Evolutionary conservation across 2,329 filamentous ascomycete genomes (phyloP), one percentile per base, ranked within the genome.

Genomic region (Xylariales sp.): DNA sequence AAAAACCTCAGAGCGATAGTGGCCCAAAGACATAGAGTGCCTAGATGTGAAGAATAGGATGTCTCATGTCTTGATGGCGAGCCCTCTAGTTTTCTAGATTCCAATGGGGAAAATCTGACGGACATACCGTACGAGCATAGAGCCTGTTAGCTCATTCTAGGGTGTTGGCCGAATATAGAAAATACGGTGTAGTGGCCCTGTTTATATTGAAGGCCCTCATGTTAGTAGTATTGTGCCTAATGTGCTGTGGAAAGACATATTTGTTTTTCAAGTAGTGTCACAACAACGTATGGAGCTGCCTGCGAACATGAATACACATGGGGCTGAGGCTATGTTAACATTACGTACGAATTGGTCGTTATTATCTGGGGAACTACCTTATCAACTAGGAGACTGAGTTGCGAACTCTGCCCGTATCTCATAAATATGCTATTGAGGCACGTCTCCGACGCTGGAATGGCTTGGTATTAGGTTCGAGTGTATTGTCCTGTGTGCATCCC

Each of bases 331-430:
- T 60, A 34, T 60, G 65, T 69, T 61, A 69, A 69, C 52, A 32
- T 61, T 23, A 30, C 18, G 28, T 48, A 59, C 30, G 53, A 55
- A 46, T 30, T 32, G 0, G 32, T 34, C 12, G 39, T 43, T 49
- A 32, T 57, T 59, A 68, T 59, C 49, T 62, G 68, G 62, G 63
- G 64, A 67, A 48, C 68, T 68, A 69, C 68, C 68, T 69, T 69
- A 49, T 32, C 14, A 39, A 18, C 36, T 3, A 39, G 16, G n/a
- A n/a, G 28, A n/a, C 28, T 14, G 14, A 49, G 55, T 8, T 7
- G 43, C 46, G 6, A 49, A 32, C 16, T 55, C n/a, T 18, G 5
- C 23, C 53, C 7, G 50, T 30, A 28, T 52, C 49, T 48, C 46
- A 32, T 3, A 18, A 30, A 54, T 52, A 46, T 14, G 9, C 36